A percentile compares a stretch with the other conserved stretches of the same genome.
These are phyloP conservation scores for Mortierella sp. DNA, from an alignment of 371 early-diverging fungal species.

Conservation along the genomic window DNA sequence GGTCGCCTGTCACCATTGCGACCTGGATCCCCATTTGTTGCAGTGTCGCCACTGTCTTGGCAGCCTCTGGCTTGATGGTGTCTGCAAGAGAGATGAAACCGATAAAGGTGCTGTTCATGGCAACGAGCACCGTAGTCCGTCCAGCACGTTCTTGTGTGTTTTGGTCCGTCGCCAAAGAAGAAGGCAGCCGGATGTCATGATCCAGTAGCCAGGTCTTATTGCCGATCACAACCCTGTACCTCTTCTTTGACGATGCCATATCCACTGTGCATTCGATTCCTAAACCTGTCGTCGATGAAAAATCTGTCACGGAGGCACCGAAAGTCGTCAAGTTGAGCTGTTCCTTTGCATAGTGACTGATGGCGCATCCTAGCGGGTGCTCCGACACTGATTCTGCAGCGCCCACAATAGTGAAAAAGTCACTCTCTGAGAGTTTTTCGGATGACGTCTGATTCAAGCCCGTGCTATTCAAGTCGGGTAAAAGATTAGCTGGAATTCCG, in stretches of 20 bases:
- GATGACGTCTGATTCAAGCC: neutral
- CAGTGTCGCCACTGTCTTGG: slow-evolving; percentile 74
- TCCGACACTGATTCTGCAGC: slow-evolving; percentile 87
- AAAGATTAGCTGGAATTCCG: slow-evolving; percentile 1
- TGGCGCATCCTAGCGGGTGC: slow-evolving; percentile 89
- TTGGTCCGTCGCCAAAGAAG: slow-evolving; percentile 55
- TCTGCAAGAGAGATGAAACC: slow-evolving; percentile 90
- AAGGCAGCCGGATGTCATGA: slow-evolving; percentile 50
- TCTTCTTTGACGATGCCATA: neutral
- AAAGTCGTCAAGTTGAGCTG: slow-evolving; percentile 54
- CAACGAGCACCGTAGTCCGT: slow-evolving; percentile 85
- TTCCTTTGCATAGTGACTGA: slow-evolving; percentile 72
- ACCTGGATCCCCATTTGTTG: slow-evolving; percentile 79
- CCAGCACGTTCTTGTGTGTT: slow-evolving; percentile 70
- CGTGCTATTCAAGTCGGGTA: neutral
- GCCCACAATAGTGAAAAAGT: slow-evolving; percentile 70
- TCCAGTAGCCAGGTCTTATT: slow-evolving; percentile 72
- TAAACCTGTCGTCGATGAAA: slow-evolving; percentile 79
- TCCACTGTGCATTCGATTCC: slow-evolving; percentile 78
- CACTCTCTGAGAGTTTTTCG: slow-evolving; percentile 47
- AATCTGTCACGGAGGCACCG: slow-evolving; percentile 63
- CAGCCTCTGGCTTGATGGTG: slow-evolving; percentile 83
- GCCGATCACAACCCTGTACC: slow-evolving; percentile 74
- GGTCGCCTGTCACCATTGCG: slow-evolving; percentile 96
- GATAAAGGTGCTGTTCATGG: slow-evolving; percentile 67